Evolutionary conservation across 23 red algal genomes (phyloP), one percentile per base, ranked within the genome.

Genomic region (Cyanidioschyzon merolae): DNA sequence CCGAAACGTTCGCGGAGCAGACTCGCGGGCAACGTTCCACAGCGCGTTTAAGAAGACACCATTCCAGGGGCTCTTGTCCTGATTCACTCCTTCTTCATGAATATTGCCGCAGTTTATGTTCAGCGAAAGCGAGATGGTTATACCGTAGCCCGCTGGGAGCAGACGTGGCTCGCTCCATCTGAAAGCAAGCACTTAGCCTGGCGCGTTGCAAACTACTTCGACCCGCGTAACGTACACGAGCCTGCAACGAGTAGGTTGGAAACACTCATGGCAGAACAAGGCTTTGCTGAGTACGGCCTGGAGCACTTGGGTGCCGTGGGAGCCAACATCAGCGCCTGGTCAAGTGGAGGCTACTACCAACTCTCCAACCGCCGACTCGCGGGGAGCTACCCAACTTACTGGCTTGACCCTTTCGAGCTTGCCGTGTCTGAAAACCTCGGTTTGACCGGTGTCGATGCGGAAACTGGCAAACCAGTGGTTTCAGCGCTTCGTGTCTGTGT

Each of bases 171-270:
- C 32, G 21, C 63, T 7, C n/a, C 21, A 27, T 7, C 3, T 71
- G 63, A 71, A 7, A 35, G n/a, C n/a, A 25, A 35, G 63, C 63
- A 71, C 63, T 71, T 15, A 27, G 63, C 32, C 7, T 71, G 63
- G 63, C 63, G 63, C 30, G 63, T 71, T 25, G 63, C 63, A 7
- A 71, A 32, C 32, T 71, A 71, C 30, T 32, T 71, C 2, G 63
- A 71, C 29, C 63, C 63, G 63, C 63, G 63, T 7, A 71, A 71
- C 63, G 63, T 71, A 32, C 63, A 71, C 63, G 63, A 25, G 7
- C 32, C n/a, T 35, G 32, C 21, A 7, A 35, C n/a, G 30, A 25
- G 21, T 7, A 25, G 29, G 32, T 35, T 71, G 63, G 63, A 71
- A 25, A 54, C 7, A 54, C 45, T 54, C 12, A 54, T 54, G 21